Evolutionary conservation across 2,329 filamentous ascomycete genomes (phyloP), one percentile per base, ranked within the genome.

Genomic region (Cladophialophora bantiana): DNA sequence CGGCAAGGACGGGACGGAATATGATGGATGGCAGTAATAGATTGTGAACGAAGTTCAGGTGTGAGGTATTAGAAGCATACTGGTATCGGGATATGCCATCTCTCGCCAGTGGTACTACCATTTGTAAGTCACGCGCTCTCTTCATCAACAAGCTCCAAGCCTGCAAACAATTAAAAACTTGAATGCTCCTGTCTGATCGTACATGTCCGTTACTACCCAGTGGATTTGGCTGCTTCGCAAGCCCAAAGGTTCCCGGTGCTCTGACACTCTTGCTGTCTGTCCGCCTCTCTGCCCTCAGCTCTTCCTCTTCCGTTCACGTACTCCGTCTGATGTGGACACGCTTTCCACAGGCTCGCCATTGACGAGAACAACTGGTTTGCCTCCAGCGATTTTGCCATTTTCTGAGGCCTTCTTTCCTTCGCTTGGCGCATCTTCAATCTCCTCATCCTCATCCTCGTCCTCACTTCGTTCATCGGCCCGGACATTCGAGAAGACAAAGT

Each of bases 381-480:
- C 67, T 12, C 65, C 66, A 34, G 61, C 67, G 18, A 55, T 26
- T 35, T 64, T 62, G 32, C 54, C 50, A 35, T 68, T 45, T n/a
- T 50, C 63, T 7, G 35, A 31, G 34, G 20, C 48, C 13, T 66
- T 62, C 18, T 45, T 26, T 60, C 36, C 66, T 35, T 59, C 61
- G 12, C 58, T 63, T 31, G 9, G 40, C 10, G 60, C 50, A 1
- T 35, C 12, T 13, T 62, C 50, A n/a, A 13, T 62, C 36, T 78
- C 77, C 55, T 79, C 78, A 7, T 80, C 77, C n/a, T 80, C 76
- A 2, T 79, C 79, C 68, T 82, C 80, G 36, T 81, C 76, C 1
- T 82, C 81, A 67, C 80, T 82, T 67, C 81, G 73, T 69, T 82
- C 80, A 61, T 83, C 81, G 66, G 77, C 77, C 20, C 55, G 72